Conservation (phyloP, 192 early-diverging fungal species). For the Coemansia sp. region DNA sequence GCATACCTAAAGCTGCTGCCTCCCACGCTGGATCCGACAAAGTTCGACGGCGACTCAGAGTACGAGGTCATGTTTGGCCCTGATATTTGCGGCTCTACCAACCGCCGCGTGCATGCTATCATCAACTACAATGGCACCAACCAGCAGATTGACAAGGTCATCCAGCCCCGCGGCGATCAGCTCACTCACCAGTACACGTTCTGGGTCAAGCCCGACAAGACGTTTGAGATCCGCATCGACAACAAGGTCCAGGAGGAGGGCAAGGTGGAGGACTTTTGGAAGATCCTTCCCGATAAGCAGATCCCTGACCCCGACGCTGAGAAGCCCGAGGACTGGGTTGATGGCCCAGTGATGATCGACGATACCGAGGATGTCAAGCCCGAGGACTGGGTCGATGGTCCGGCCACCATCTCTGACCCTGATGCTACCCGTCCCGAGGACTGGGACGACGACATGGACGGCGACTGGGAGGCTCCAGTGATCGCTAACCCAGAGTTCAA, state of each 20-base stretch:
- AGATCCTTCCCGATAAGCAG: slow-evolving; percentile 78
- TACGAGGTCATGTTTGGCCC: slow-evolving; percentile 89
- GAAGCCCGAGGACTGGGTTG: slow-evolving; percentile 93
- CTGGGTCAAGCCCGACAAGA: slow-evolving; percentile 75
- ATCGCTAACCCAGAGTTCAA: slow-evolving; percentile 87
- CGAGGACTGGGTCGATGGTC: slow-evolving; percentile 71
- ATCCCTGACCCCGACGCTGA: slow-evolving; percentile 79
- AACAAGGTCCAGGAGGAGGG: slow-evolving; percentile 79
- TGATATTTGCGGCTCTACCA: slow-evolving; percentile 87
- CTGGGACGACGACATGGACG: slow-evolving; percentile 96
- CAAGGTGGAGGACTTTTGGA: slow-evolving; percentile 78
- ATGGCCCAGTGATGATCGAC: slow-evolving; percentile 68
- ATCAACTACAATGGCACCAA: slow-evolving; percentile 92
- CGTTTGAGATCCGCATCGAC: slow-evolving; percentile 75
- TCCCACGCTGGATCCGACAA: slow-evolving; percentile 72
- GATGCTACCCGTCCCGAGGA: slow-evolving; percentile 86
- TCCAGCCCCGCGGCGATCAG: slow-evolving; percentile 75
- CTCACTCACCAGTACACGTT: slow-evolving; percentile 90
- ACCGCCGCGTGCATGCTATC: slow-evolving; percentile 94
- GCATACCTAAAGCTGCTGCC: slow-evolving; percentile 90
- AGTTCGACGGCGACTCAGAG: slow-evolving; percentile 83
- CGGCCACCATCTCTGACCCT: slow-evolving; percentile 81
- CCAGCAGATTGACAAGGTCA: slow-evolving; percentile 75
- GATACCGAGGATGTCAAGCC: slow-evolving; percentile 80
- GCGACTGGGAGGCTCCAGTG: slow-evolving; percentile 91